Base-by-base conservation (phyloP, 306 rosid species). In the Prunus mongolica region DNA sequence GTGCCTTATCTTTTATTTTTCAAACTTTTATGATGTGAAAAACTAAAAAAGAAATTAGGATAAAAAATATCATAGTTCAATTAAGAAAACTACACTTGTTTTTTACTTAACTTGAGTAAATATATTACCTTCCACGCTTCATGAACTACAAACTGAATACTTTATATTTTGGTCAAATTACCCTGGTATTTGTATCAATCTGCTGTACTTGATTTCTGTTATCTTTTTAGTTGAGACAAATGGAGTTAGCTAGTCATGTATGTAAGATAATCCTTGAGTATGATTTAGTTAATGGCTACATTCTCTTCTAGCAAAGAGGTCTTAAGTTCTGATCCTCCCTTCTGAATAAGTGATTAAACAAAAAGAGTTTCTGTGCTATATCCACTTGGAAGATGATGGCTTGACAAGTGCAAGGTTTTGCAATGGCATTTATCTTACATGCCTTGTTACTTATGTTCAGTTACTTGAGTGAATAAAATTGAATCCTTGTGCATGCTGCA, bases 1-100 rank as follows among this genome's bases (percentile, higher is more conserved):
- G 68, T 45, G 49, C 14, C 66, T 72, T 20, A 13, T 30, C 32
- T 52, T 38, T n/a, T 15, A 49, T 71, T 75, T 72, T 75, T 73
- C 44, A 10, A 13, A 32, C 27, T 18, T 41, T 0, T 13, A 57
- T n/a, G 58, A 30, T 24, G 24, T 0, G 13, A 41, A 25, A 49
- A 30, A 30, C 2, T n/a, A 16, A 27, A 12, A 24, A 77, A 12
- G 19, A 25, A 24, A 28, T 11, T 25, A 12, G 14, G 51, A 4
- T 2, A 55, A 38, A 25, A 49, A 69, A 25, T n/a, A 47, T 55
- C 2, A 15, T 12, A 56, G 64, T 8, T 22, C 41, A 22, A 27
- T 75, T 20, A 8, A 50, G 63, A 20, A 38, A 64, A 19, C 41
- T 24, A n/a, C 25, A 8, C 2, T 32, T 12, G 1, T 46, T 12